Conservation (phyloP, 208 protist species). For the Perkinsela sp. region DNA sequence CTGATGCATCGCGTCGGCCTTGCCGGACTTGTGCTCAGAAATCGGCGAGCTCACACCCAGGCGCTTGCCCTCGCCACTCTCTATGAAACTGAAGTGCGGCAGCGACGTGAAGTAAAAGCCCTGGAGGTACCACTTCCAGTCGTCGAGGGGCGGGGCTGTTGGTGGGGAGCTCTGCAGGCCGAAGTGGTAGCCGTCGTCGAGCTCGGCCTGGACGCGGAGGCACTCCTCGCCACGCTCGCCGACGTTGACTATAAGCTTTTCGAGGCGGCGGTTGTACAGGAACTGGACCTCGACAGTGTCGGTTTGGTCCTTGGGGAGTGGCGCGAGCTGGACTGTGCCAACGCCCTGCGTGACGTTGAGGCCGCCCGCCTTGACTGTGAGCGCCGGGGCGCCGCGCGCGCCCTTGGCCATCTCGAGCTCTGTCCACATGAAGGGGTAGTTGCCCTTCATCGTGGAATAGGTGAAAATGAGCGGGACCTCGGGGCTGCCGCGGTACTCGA, state of each 20-base stretch:
- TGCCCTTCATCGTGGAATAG: neutral
- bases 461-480: neutral
- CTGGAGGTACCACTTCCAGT: neutral
- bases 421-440: neutral
- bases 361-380: neutral
- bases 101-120: neutral
- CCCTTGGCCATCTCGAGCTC: neutral
- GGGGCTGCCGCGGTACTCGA: neutral
- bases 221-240: neutral
- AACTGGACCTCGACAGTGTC: neutral
- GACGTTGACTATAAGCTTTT: neutral
- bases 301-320: neutral
- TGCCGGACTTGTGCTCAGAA: neutral
- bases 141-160: neutral
- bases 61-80: neutral
- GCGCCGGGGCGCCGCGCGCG: neutral
- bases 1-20: neutral
- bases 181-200: neutral
- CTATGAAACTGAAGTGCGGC: neutral
- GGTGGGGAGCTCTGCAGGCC: neutral
- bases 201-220: neutral
- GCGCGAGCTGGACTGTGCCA: neutral
- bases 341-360: neutral
- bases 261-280: neutral
- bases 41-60: neutral